Evolutionary conservation across 768 basidiomycete species (phyloP), one percentile per base, ranked within the genome.

Genomic region (Cyathus striatus): DNA sequence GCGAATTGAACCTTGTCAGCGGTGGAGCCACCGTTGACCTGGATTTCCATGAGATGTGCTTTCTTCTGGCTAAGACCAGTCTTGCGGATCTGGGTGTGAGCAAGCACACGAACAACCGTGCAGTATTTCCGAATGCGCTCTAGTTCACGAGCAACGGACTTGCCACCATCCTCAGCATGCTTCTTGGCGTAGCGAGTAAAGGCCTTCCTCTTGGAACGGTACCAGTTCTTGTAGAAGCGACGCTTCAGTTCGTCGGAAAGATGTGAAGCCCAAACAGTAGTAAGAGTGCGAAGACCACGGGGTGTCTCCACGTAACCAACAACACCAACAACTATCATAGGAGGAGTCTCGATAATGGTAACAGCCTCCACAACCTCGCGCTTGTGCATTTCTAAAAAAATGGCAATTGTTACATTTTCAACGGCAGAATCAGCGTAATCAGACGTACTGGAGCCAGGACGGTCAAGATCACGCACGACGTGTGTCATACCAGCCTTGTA

Each of bases 401-500:
- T 5, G 43, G 25, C 32, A 39, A 44, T 36, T 13, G 17, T 13
- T 36, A 46, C 38, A 1, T 35, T n/a, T n/a, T 24, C 0, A 45
- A 17, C 14, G 13, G 47, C 20, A 12, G 33, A 23, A 10, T 22
- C 21, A 32, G 40, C n/a, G 12, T 17, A 32, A 16, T 17, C 33
- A 43, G 13, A 84, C 94, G 61, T 62, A 98, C 94, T 99, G 61
- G 96, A 98, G 54, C 95, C 96, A 40, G 95, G 95, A 63, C 96
- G 91, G 74, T 98, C 96, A 58, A 98, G 90, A 63, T 99, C 96
- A 61, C 96, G 90, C 49, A 99, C 94, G 57, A 99, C 80, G 65
- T 99, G 96, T 69, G 93, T 97, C 95, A 98, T 98, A 58, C 96
- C 96, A 52, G 96, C 96, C 82, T 99, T 99, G 86, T 97, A 99